Base-by-base conservation (phyloP, 1,284 basidiomycete genomes). In the Ustilago curta region DNA sequence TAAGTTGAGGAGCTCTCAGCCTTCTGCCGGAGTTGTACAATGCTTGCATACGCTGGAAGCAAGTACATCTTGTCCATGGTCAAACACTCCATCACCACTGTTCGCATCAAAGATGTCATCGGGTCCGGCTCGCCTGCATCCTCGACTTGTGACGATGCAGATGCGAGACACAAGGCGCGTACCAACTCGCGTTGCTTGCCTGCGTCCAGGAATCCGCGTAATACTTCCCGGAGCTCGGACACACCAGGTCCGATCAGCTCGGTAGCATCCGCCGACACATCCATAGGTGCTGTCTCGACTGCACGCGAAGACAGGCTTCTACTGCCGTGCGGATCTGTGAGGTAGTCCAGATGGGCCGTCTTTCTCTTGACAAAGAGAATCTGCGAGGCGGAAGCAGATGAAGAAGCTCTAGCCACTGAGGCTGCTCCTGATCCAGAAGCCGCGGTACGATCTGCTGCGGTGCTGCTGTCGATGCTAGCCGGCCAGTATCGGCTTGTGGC, bases 401-500 rank as follows among this genome's bases (percentile, higher is more conserved):
- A 37, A 4, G 35, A 49, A 6, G 45, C 50, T 29, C 31, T 40
- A 0, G 39, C 40, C 9, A 55, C 43, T 18, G 35, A 35, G 1
- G 61, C 44, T 16, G 53, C 57, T 19, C 21, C 18, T 3, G 51
- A 50, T 12, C 18, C 55, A 11, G 35, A 18, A 4, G 54, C 37
- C 14, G 27, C 40, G 14, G 31, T 39, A 27, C 52, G 56, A n/a
- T 39, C 32, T 5, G 53, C 35, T 16, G 37, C 31, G 3, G 62
- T 53, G 42, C 35, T 70, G 59, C 68, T 51, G 29, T 75, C 62
- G 58, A 77, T 59, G 44, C 54, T 56, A 8, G 68, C 59, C 0
- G 80, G 66, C 80, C 94, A 97, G 85, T 99, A 98, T 12, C 96
- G 90, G 7, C 93, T 93, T 0, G 93, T 95, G 81, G 96, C 94